Percentiles rank a stretch among this genome's conserved stretches.
These are phyloP conservation scores for Hortaea werneckii DNA, from an alignment of 2,329 filamentous ascomycete genomes.

Conservation along the genomic window DNA sequence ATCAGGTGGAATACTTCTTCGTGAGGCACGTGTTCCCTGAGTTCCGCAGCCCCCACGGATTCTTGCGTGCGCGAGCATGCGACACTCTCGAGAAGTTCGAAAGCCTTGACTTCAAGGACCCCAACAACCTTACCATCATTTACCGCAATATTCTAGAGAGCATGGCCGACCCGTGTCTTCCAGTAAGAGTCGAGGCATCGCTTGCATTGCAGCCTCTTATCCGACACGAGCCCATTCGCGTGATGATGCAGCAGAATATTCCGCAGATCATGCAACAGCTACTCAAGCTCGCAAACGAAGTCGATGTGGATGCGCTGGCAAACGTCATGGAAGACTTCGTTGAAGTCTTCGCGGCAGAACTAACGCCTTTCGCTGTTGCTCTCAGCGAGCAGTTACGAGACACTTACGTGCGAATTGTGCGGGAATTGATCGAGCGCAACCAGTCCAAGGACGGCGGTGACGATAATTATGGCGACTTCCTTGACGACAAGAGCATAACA, in stretches of 20 bases:
- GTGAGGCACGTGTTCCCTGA: slow-evolving; percentile 97
- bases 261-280: slow-evolving; percentile 99
- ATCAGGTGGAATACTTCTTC: slow-evolving; percentile 97
- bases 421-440: slow-evolving; percentile 83
- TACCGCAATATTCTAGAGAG: slow-evolving; percentile 95
- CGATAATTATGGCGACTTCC: slow-evolving; percentile 75
- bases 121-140: slow-evolving; percentile 88
- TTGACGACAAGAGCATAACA: slow-evolving; percentile 98
- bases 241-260: slow-evolving; percentile 94
- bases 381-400: slow-evolving; percentile 91
- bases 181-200: slow-evolving; percentile 87
- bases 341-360: slow-evolving; percentile 91
- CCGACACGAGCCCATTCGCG: slow-evolving; percentile 84
- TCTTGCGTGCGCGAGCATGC: slow-evolving; percentile 86
- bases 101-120: slow-evolving; percentile 91
- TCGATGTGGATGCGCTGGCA: slow-evolving; percentile 90
- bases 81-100: slow-evolving; percentile 98
- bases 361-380: slow-evolving; percentile 93
- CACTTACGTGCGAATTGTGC: slow-evolving; percentile 87
- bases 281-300: slow-evolving; percentile 92
- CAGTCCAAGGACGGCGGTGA: slow-evolving; percentile 55
- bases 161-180: slow-evolving; percentile 88
- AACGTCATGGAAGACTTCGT: slow-evolving; percentile 99
- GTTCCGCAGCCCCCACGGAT: slow-evolving; percentile 85
- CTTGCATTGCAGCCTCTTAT: slow-evolving; percentile 92